Evolutionary conservation across 257 asterid species (phyloP).

Genomic region (Solanum tacnaense): DNA sequence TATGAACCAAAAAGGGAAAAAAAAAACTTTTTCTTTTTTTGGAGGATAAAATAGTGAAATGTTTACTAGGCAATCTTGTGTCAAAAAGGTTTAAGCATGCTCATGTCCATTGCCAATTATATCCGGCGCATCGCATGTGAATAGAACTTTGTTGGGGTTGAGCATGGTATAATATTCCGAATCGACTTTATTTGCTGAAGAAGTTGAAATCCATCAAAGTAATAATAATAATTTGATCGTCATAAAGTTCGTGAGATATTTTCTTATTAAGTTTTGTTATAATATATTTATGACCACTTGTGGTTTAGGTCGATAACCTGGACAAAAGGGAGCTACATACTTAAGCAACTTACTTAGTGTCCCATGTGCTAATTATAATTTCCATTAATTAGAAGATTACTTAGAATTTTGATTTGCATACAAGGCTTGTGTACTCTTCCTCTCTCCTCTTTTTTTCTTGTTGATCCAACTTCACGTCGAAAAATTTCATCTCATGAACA

Average conservation of each 20-base stretch:
- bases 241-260: neutral
- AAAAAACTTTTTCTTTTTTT: no score
- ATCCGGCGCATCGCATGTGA: neutral
- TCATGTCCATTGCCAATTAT: neutral
- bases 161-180: neutral
- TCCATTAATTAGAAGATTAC: neutral
- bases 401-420: neutral
- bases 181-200: neutral
- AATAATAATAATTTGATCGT: neutral
- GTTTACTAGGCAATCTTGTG: neutral
- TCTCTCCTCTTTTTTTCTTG: neutral
- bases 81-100: neutral
- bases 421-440: neutral
- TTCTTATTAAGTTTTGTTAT: neutral
- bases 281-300: neutral
- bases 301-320: neutral
- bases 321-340: neutral
- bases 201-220: neutral
- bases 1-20: neutral
- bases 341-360: neutral
- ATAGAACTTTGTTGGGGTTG: neutral
- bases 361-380: neutral
- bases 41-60: neutral
- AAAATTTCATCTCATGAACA: accelerated
- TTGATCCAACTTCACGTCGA: accelerated